Base-by-base conservation (phyloP, 2,329 filamentous ascomycete species). In the Dactylellina leptospora region DNA sequence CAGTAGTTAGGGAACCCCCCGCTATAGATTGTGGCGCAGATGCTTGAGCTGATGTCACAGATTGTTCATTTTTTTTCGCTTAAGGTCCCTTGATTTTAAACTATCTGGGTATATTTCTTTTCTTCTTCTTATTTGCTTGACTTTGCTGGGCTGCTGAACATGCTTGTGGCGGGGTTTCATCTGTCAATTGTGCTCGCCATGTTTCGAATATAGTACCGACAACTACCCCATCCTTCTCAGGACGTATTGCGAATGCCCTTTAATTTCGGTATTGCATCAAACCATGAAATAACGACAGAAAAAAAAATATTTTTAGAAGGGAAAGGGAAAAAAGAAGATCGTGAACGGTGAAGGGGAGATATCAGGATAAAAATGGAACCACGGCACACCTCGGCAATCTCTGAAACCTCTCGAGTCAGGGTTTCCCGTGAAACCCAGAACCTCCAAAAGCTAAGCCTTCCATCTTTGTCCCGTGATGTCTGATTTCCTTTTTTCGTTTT, bases 11-110 rank as follows among this genome's bases (percentile, higher is more conserved):
- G 18, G 50, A 55, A 28, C 25, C 16, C 42, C 53, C 44, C 38
- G 28, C 42, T 45, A 47, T 55, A 47, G 44, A 72, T 58, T 72
- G 68, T 72, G 68, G 68, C 68, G 53, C 59, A 64, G 68, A 72
- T 72, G 68, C 68, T 72, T 58, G 66, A 59, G 40, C 23, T 61
- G 64, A 70, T 70, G 64, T 62, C 64, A 70, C 56, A 44, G 48
- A 48, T 50, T 51, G n/a, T n/a, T n/a, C 22, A 23, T 30, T 16
- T n/a, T 53, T 20, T n/a, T 23, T 70, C 56, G 56, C 55, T 70
- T 60, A 59, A 42, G 51, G 50, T 42, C 51, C 54, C 53, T 38
- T 38, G 48, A 38, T 22, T 22, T n/a, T n/a, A n/a, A n/a, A n/a
- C n/a, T n/a, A n/a, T 33, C 6, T 33, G 6, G 30, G 13, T 33